Percentiles rank a stretch among this genome's conserved stretches.
These are phyloP conservation scores for Stentor coeruleus DNA, from an alignment of 73 alveolate species.

Conservation along the genomic window DNA sequence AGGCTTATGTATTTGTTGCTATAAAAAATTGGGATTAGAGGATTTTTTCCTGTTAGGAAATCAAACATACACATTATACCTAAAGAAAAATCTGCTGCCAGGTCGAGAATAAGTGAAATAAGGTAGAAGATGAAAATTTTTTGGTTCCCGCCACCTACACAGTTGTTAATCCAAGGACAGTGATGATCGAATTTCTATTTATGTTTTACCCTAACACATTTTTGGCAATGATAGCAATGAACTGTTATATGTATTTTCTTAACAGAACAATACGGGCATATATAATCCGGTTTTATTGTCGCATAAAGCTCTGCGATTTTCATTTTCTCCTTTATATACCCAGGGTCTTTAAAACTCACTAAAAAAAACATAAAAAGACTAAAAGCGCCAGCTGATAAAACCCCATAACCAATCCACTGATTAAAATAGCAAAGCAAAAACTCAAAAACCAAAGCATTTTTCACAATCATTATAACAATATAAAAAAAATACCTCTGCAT, in stretches of 20 bases:
- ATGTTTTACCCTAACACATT: conserved; percentile 22
- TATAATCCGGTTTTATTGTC: neutral
- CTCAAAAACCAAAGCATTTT: neutral
- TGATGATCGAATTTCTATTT: conserved; percentile 32
- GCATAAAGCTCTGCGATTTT: conserved; percentile 6
- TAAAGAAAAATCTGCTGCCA: neutral
- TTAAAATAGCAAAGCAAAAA: neutral
- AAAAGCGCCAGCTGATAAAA: neutral
- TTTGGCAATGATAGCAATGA: conserved; percentile 31
- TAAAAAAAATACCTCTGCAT: neutral
- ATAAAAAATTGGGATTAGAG: neutral
- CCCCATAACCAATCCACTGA: neutral
- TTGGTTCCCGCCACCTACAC: conserved; percentile 33
- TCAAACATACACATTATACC: neutral
- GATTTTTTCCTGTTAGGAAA: neutral
- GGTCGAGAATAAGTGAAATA: neutral
- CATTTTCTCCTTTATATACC: conserved; percentile 7
- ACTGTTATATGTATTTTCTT: neutral
- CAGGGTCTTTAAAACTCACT: conserved; percentile 27
- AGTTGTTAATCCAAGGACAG: conserved; percentile 39
- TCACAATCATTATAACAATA: neutral
- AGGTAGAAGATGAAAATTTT: conserved; percentile 1
- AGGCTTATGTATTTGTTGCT: neutral
- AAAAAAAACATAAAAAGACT: neutral
- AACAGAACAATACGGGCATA: conserved; percentile 34